Evolutionary conservation across 352 stramenopile species (phyloP).

Genomic region (Thraustotheca clavata): DNA sequence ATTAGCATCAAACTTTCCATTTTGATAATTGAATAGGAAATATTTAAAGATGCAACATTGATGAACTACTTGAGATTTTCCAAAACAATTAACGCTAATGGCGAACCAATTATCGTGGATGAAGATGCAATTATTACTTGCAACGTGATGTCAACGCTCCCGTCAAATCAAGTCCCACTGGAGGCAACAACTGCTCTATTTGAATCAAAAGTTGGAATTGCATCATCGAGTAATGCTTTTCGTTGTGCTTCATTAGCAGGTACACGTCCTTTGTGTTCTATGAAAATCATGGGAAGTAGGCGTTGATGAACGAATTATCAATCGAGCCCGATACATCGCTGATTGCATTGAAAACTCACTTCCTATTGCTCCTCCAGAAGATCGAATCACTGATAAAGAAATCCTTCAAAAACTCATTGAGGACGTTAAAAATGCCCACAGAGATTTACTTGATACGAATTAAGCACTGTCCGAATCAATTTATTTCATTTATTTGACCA

Average conservation of each 20-base stretch:
- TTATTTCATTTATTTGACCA: too few relatives aligned
- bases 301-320: slow-evolving; percentile 33
- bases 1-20: not conserved
- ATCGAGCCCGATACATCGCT: slow-evolving; percentile 40
- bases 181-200: slow-evolving; percentile 38
- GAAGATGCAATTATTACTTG: slow-evolving; percentile 15
- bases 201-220: slow-evolving; percentile 49
- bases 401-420: too few relatives aligned
- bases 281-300: slow-evolving; percentile 25
- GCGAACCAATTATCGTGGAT: not conserved
- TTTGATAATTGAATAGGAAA: slow-evolving; percentile 32
- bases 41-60: slow-evolving; percentile 43
- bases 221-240: slow-evolving; percentile 63
- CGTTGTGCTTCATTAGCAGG: slow-evolving; percentile 54
- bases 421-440: too few relatives aligned
- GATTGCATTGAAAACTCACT: slow-evolving; percentile 27
- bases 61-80: not conserved
- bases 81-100: not conserved
- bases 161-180: slow-evolving; percentile 1
- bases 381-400: too few relatives aligned
- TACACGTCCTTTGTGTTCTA: slow-evolving; percentile 26
- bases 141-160: slow-evolving; percentile 21
- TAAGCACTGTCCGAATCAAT: too few relatives aligned
- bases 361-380: slow-evolving; percentile 26
- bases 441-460: too few relatives aligned